These are phyloP conservation scores for Fusarium pininemorale DNA, from an alignment of 2,329 filamentous ascomycete species.

Conservation along the genomic window DNA sequence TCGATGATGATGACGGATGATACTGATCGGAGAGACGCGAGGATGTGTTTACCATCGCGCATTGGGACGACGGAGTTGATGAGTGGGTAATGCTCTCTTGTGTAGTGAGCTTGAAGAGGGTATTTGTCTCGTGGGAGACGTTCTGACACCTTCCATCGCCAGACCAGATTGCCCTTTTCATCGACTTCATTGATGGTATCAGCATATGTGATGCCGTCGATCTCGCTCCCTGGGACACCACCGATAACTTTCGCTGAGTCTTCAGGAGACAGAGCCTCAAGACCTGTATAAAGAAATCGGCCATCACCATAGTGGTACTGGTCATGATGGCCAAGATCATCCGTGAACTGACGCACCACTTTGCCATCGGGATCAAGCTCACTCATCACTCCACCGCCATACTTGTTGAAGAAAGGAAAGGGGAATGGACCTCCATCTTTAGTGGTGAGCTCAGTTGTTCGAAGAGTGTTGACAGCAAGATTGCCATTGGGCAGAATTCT, in stretches of 20 bases:
- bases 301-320: conserved; percentile 44
- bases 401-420: conserved; percentile 46
- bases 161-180: conserved; percentile 32
- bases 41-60: conserved; percentile 42
- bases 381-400: conserved; percentile 44
- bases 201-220: conserved; percentile 42
- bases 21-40: conserved; percentile 43
- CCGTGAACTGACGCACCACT: conserved; percentile 40
- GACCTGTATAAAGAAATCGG: conserved; percentile 39
- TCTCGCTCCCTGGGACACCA: conserved; percentile 39
- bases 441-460: conserved; percentile 18
- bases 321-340: conserved; percentile 43
- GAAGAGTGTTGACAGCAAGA: conserved; percentile 44
- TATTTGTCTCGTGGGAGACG: conserved; percentile 39
- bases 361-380: conserved; percentile 41
- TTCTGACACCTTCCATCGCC: conserved; percentile 46
- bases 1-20: conserved; percentile 44
- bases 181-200: conserved; percentile 46
- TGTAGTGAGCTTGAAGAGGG: conserved; percentile 44
- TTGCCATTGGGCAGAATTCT: conserved; percentile 43
- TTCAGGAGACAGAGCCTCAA: conserved; percentile 40
- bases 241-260: conserved; percentile 43
- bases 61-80: conserved; percentile 45
- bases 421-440: conserved; percentile 36
- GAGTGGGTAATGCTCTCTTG: conserved; percentile 44